A percentile compares a stretch with the other conserved stretches of the same genome.
Evolutionary conservation across 129 eudicot species (phyloP).

Genomic region (Escallonia rubra): DNA sequence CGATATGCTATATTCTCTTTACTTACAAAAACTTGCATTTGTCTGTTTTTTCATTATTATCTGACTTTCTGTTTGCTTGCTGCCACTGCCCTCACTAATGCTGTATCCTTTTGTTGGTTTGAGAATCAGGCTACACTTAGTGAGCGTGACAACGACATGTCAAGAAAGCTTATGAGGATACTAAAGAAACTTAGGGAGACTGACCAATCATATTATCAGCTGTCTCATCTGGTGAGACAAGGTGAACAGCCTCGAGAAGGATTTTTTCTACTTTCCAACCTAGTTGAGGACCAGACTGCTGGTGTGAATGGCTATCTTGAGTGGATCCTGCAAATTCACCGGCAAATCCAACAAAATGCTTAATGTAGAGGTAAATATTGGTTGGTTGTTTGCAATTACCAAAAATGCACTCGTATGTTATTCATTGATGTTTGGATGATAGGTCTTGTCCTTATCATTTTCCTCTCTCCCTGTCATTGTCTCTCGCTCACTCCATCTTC

Average conservation of each 20-base stretch:
- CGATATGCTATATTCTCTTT: no score
- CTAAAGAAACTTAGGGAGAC: constrained; percentile 51
- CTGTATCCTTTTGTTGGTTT: constrained; percentile 6
- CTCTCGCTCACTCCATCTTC: no score
- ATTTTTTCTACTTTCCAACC: constrained; percentile 71
- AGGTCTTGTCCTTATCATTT: no score
- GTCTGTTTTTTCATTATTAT: not conserved
- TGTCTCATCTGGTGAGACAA: constrained; percentile 91
- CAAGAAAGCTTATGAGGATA: constrained; percentile 64
- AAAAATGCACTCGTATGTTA: no score
- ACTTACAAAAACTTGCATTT: no score
- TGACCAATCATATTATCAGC: constrained; percentile 75
- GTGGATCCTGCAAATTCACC: constrained; percentile 73
- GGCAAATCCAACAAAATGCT: constrained; percentile 82
- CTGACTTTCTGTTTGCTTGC: not conserved
- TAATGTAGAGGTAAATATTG: constrained; percentile 34
- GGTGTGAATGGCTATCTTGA: constrained; percentile 78
- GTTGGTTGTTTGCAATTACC: not conserved
- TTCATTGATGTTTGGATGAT: no score
- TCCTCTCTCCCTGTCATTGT: no score
- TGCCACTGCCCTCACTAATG: not conserved
- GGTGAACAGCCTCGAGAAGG: constrained; percentile 98
- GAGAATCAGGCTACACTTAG: constrained; percentile 53
- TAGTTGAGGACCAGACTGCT: constrained; percentile 77
- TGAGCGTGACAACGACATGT: constrained; percentile 67